Percentiles rank a stretch among this genome's conserved stretches.
These are phyloP conservation scores for Choricystis sp. DNA, from an alignment of 139 green algal species.

Conservation along the genomic window DNA sequence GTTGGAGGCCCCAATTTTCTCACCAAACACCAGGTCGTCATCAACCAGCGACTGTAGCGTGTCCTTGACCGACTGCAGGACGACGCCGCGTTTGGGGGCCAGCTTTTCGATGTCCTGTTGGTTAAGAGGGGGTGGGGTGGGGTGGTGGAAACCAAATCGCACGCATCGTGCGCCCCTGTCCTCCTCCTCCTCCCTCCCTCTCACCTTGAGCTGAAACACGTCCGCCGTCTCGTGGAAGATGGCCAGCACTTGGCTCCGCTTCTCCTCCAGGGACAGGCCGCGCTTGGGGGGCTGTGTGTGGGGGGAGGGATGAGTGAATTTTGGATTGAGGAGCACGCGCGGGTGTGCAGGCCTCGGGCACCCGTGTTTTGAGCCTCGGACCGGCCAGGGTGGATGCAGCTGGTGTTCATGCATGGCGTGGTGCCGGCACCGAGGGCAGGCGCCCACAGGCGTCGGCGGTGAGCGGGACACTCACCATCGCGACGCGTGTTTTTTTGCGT, in stretches of 20 bases:
- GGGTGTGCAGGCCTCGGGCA: too few species aligned
- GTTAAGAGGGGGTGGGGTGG: not conserved
- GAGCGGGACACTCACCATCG: too few species aligned
- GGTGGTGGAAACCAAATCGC: not conserved
- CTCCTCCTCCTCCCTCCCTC: too few species aligned
- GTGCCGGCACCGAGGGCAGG: too few species aligned
- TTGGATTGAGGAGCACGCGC: too few species aligned
- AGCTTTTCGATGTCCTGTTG: conserved; percentile 61
- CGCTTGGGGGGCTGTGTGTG: conserved; percentile 17
- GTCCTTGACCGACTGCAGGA: conserved; percentile 57
- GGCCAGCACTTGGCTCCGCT: conserved; percentile 37
- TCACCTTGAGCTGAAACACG: conserved; percentile 49
- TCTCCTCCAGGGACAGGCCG: conserved; percentile 57
- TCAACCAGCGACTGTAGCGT: conserved; percentile 55
- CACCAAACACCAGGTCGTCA: conserved; percentile 56
- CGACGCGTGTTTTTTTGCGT: too few species aligned
- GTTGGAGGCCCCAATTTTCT: conserved; percentile 63
- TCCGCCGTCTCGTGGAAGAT: conserved; percentile 53
- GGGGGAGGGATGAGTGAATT: too few species aligned
- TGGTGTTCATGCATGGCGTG: too few species aligned
- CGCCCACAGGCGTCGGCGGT: too few species aligned
- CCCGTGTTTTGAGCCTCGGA: too few species aligned
- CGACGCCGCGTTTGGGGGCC: conserved; percentile 44
- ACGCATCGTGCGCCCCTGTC: not conserved
- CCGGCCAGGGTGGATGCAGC: too few species aligned